Conservation (phyloP, 163 green algal genomes). For the Scenedesmus sp. region DNA sequence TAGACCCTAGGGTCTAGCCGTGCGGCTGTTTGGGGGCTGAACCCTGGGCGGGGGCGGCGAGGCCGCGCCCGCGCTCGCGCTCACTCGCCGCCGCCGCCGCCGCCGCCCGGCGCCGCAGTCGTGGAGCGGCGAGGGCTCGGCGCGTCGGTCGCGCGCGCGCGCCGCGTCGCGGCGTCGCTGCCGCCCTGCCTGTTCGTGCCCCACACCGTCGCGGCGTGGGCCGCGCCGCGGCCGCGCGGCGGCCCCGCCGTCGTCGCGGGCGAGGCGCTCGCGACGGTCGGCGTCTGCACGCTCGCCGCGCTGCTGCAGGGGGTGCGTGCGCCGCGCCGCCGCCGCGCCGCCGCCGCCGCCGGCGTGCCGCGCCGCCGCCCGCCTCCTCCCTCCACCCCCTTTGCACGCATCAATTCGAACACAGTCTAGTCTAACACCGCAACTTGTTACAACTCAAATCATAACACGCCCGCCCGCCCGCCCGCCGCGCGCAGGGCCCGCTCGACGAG, state of each 20-base stretch:
- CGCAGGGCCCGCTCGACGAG: slow-evolving; percentile 59
- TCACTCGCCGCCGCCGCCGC: neutral
- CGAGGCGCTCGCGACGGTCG: slow-evolving; percentile 59
- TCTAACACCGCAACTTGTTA: too few relatives aligned
- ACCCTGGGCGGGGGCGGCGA: too few relatives aligned
- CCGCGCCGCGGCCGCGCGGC: neutral
- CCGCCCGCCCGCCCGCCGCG: too few relatives aligned
- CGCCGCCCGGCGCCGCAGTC: slow-evolving; percentile 38
- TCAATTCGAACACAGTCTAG: too few relatives aligned
- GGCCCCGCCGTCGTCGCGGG: slow-evolving; percentile 9
- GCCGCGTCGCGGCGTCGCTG: slow-evolving; percentile 55
- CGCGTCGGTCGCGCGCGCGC: slow-evolving; percentile 52
- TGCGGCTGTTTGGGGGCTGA: too few relatives aligned
- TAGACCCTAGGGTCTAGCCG: too few relatives aligned
- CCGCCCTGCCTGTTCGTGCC: slow-evolving; percentile 65
- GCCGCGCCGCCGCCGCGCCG: too few relatives aligned
- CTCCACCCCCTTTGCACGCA: neutral
- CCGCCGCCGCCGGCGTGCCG: too few relatives aligned
- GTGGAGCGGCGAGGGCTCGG: slow-evolving; percentile 50
- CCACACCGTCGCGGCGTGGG: slow-evolving; percentile 23
- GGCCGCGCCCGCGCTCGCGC: neutral
- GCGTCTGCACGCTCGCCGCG: slow-evolving; percentile 59
- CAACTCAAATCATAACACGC: too few relatives aligned
- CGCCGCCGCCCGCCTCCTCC: neutral
- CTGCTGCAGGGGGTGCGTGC: slow-evolving; percentile 35